Base-by-base conservation (phyloP, 108 stramenopile species). In the Skeletonema potamos region DNA sequence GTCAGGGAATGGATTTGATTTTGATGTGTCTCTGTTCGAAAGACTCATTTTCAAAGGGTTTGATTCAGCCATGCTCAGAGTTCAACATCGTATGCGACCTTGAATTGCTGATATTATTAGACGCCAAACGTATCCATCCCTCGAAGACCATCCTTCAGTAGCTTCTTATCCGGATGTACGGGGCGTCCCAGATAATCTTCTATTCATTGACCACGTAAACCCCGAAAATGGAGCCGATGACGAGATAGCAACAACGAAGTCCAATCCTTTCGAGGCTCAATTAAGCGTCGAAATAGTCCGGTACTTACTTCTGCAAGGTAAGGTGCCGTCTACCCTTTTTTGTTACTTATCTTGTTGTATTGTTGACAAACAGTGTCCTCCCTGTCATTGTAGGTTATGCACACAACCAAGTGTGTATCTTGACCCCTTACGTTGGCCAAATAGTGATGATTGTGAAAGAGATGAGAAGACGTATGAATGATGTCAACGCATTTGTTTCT, bases 21-120 rank as follows among this genome's bases (percentile, higher is more conserved):
- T 90, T 36, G 82, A 90, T 76, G 22, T 56, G 34, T 87, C 86
- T 4, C 34, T 84, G 7, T 90, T 90, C 71, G 89, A 87, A 51
- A 29, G 89, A 22, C 76, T 89, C 13, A 71, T 86, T 59, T 36
- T 66, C n/a, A 11, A 51, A n/a, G 74, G 60, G 20, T 46, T 70
- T 12, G 67, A 72, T 12, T 64, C 76, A 8, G 67, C 85, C 3
- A 73, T 58, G 51, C 72, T 86, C 3, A 37, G 57, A 27, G 71
- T 83, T 26, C 85, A 86, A 34, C 85, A 84, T 59, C 68, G 85
- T 30, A 86, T 83, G 82, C 13, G 80, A 22, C 79, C 85, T 2
- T 57, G 33, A 18, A 83, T 86, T 69, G 76, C 80, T 11, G 43
- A 43, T 37, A 56, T 86, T 18, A 77, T 77, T 34, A 70, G 82